Evolutionary conservation across 2,329 filamentous ascomycete genomes (phyloP).

Genomic region (Knufia fluminis): DNA sequence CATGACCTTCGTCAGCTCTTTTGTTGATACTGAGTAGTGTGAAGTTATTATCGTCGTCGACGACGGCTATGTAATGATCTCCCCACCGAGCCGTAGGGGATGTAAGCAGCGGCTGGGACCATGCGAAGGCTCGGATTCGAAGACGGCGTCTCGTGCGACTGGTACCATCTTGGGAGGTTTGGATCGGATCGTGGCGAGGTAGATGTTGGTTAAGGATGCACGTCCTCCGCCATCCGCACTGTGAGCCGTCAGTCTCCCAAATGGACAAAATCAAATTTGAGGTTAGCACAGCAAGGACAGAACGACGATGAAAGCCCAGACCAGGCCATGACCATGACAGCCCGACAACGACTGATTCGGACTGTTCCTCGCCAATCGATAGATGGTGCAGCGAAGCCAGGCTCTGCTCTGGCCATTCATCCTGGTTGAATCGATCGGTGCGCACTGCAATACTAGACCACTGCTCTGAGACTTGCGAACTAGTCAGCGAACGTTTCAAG

Average conservation of each 20-base stretch:
- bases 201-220: constrained; percentile 43
- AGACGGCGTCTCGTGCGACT: constrained; percentile 22
- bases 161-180: constrained; percentile 11
- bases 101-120: constrained; percentile 24
- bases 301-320: constrained; percentile 45
- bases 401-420: constrained; percentile 41
- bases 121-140: constrained; percentile 35
- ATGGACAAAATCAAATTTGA: constrained; percentile 48
- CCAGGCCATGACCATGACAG: constrained; percentile 50
- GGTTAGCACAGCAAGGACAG: constrained; percentile 47
- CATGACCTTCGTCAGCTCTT: constrained; percentile 12
- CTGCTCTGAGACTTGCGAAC: constrained; percentile 12
- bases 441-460: constrained; percentile 37
- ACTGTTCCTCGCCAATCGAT: constrained; percentile 52
- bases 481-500: constrained; percentile 11
- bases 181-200: constrained; percentile 22
- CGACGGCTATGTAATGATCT: constrained; percentile 28
- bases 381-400: constrained; percentile 40
- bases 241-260: constrained; percentile 43
- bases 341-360: constrained; percentile 39
- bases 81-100: constrained; percentile 26
- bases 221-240: constrained; percentile 43
- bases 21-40: constrained; percentile 13
- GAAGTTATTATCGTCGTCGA: constrained; percentile 28
- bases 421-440: constrained; percentile 43